Evolutionary conservation across 805 yeast species (phyloP), one percentile per base, ranked within the genome.

Genomic region (Candida taoyuanica): DNA sequence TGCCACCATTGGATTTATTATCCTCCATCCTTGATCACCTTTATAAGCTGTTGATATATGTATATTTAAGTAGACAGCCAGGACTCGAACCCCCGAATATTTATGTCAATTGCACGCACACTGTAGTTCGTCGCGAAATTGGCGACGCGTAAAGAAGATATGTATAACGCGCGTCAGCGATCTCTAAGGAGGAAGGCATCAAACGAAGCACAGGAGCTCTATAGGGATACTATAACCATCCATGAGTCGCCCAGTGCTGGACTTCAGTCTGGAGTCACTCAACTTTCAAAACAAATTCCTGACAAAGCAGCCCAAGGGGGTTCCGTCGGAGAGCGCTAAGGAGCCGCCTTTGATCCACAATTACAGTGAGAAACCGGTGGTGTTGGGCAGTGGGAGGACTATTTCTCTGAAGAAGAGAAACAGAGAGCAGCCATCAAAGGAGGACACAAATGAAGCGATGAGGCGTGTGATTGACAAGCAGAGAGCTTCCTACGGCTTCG

Each of bases 401-500:
- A 47, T 51, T 15, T 38, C 20, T n/a, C 31, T 46, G 30, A 49
- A 43, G 42, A 42, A 31, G 28, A 37, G 34, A 30, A n/a, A 14
- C 20, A 28, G 27, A 17, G n/a, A n/a, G n/a, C n/a, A n/a, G 18
- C 20, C 5, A 17, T 18, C 8, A 17, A 17, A n/a, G 7, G 5
- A 5, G 24, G 13, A 13, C 23, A 15, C 17, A 14, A 31, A 34
- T 6, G 30, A 29, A 27, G 37, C 32, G 11, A 13, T 31, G 7
- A 28, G 23, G 3, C 31, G 29, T 4, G 30, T 19, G 3, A 21
- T 40, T 4, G 29, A 30, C 2, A 30, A 37, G 14, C 32, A 39
- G 15, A 40, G 34, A 25, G 29, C 35, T 23, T 34, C 30, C 24
- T 68, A 67, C 37, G 73, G 73, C 2, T 56, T 68, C 36, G 56